Evolutionary conservation across 768 basidiomycete species (phyloP).

Genomic region (Boletus sp.): DNA sequence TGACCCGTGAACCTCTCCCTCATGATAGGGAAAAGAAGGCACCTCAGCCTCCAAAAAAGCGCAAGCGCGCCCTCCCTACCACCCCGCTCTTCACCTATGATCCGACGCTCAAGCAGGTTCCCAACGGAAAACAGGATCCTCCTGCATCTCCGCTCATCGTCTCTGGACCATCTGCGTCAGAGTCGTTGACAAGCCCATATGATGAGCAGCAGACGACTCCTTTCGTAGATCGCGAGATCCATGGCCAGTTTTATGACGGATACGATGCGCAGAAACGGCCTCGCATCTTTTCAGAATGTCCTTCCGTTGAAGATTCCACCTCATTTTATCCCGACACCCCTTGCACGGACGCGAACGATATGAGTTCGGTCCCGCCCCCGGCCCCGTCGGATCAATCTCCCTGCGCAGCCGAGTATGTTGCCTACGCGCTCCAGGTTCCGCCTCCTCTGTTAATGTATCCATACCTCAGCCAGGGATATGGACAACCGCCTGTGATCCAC

Average conservation of each 20-base stretch:
- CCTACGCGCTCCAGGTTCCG: slow-evolving; percentile 1
- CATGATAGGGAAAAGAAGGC: slow-evolving; percentile 26
- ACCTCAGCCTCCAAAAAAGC: slow-evolving; percentile 18
- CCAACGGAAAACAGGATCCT: slow-evolving; percentile 24
- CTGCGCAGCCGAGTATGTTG: slow-evolving; percentile 9
- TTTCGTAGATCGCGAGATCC: slow-evolving; percentile 7
- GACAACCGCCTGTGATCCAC: slow-evolving; percentile 4
- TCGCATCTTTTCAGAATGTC: slow-evolving; percentile 10
- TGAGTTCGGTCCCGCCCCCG: slow-evolving; percentile 12
- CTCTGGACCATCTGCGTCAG: slow-evolving; percentile 10
- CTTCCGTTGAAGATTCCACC: slow-evolving; percentile 5
- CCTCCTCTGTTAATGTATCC: not conserved
- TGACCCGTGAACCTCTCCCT: slow-evolving; percentile 24
- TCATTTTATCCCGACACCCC: slow-evolving; percentile 12
- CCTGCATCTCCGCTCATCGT: slow-evolving; percentile 2
- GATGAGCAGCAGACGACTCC: slow-evolving; percentile 12
- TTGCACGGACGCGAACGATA: slow-evolving; percentile 14
- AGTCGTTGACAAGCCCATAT: slow-evolving; percentile 6
- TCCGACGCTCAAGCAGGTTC: slow-evolving; percentile 20
- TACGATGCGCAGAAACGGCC: slow-evolving; percentile 17
- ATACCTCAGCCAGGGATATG: slow-evolving; percentile 5
- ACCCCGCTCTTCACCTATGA: slow-evolving; percentile 21
- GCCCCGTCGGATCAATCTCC: slow-evolving; percentile 25
- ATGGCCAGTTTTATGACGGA: slow-evolving; percentile 5
- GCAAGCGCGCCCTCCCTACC: slow-evolving; percentile 21